Percentiles rank a stretch among this genome's conserved stretches.
Conservation (phyloP, 2,329 filamentous ascomycete genomes). For the Colletotrichum shisoi region DNA sequence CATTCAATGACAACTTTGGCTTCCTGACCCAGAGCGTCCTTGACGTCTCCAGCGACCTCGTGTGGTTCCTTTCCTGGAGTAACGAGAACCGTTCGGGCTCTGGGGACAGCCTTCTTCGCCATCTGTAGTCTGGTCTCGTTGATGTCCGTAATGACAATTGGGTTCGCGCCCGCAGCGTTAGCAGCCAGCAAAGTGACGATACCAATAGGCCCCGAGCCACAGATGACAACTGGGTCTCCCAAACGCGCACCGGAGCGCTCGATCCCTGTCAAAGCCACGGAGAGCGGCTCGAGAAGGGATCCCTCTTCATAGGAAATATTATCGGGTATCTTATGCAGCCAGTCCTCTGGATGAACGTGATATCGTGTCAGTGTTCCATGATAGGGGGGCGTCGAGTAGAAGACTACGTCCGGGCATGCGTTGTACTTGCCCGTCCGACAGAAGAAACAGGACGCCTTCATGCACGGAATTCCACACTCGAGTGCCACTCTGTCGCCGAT, state of each 20-base stretch:
- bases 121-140: constrained; percentile 19
- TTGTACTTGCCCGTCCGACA: constrained; percentile 53
- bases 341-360: constrained; percentile 50
- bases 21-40: constrained; percentile 47
- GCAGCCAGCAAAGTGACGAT: constrained; percentile 52
- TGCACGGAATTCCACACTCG: constrained; percentile 48
- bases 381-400: constrained; percentile 51
- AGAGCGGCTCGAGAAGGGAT: constrained; percentile 57
- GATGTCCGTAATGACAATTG: constrained; percentile 55
- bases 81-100: constrained; percentile 24
- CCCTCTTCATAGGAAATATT: constrained; percentile 52
- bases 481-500: constrained; percentile 17
- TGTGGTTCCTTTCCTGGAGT: constrained; percentile 12
- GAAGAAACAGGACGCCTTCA: constrained; percentile 45
- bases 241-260: constrained; percentile 50
- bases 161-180: constrained; percentile 53
- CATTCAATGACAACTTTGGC: constrained; percentile 70
- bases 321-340: constrained; percentile 50
- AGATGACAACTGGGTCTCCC: constrained; percentile 50
- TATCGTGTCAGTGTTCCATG: constrained; percentile 52
- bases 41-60: constrained; percentile 41
- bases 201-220: constrained; percentile 50
- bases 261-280: constrained; percentile 56
- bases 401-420: constrained; percentile 51
- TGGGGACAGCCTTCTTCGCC: constrained; percentile 25